Percentiles rank a stretch among this genome's conserved stretches.
These are phyloP conservation scores for Cryphonectria radicalis DNA, from an alignment of 2,329 filamentous ascomycete genomes.

Conservation along the genomic window DNA sequence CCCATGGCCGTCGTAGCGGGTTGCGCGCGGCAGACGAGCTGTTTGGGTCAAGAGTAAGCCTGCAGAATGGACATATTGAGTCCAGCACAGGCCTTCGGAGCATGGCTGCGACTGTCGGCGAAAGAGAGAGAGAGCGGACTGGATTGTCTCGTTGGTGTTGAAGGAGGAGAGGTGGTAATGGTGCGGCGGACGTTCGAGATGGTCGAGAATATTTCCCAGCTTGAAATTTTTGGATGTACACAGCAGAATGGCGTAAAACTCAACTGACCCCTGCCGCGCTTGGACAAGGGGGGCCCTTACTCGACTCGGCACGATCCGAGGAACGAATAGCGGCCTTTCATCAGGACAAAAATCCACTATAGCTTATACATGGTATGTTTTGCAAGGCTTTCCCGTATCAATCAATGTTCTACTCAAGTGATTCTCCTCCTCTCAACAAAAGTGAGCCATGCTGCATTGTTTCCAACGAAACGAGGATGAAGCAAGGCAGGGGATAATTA, in stretches of 20 bases:
- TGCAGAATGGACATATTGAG: constrained; percentile 26
- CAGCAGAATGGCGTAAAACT: not conserved
- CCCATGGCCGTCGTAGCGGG: constrained; percentile 37
- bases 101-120: constrained; percentile 18
- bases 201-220: not conserved
- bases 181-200: not conserved
- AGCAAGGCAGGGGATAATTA: not conserved
- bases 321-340: not conserved
- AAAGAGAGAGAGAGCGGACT: too few relatives aligned
- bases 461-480: not conserved
- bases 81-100: constrained; percentile 22
- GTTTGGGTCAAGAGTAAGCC: constrained; percentile 18
- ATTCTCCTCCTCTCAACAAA: too few relatives aligned
- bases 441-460: not conserved
- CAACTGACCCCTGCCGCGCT: not conserved
- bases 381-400: not conserved
- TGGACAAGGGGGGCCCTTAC: not conserved
- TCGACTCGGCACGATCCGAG: not conserved
- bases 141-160: not conserved
- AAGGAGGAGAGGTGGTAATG: not conserved
- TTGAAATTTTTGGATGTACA: constrained; percentile 20
- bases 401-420: too few relatives aligned
- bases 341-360: not conserved
- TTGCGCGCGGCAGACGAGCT: constrained; percentile 9
- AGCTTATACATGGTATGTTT: too few relatives aligned